Base-by-base conservation (phyloP, 163 green algal species). In the Scenedesmus sp. region DNA sequence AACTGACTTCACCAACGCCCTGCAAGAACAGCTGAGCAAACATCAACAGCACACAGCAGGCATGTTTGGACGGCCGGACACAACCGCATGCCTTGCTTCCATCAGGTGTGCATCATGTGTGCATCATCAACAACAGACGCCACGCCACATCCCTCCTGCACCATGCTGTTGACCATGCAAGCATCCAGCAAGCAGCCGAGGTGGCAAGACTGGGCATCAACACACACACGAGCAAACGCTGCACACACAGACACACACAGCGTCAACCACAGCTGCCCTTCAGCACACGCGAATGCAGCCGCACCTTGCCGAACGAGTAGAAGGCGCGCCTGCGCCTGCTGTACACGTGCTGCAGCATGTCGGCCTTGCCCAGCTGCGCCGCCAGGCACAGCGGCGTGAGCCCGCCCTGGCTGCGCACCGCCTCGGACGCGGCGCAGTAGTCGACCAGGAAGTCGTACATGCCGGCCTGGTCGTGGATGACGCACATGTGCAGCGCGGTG, bases 371-470 rank as follows among this genome's bases (percentile, higher is more conserved):
- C 61, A 95, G 80, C 7, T 92, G 91, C 10, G 94, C 94, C 0
- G 93, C 93, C 44, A 96, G 92, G 80, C 94, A 87, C 86, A 96
- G 86, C 2, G 94, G 93, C 24, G 93, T 96, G 61, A 93, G 85
- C 22, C 87, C 89, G 26, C 81, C 81, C 49, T 86, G 22, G 87
- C 87, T 91, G 51, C 49, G 49, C 49, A 91, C 86, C 22, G 18
- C 82, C 16, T 86, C 82, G 20, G 42, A 79, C 26, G 92, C 93
- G 2, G 89, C 94, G 81, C 93, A 95, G 87, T 94, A 95, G 76
- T 95, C 94, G 0, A 95, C 86, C 59, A 96, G 83, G 81, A 95
- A 94, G 79, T 96, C 94, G 61, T 94, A 96, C 94, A 96, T 96
- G 87, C 94, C 94, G 0, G 87, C 76, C 86, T 95, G 94, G 53